Evolutionary conservation across 2,329 filamentous ascomycete genomes (phyloP).

Genomic region (Colletotrichum cordylinicola): DNA sequence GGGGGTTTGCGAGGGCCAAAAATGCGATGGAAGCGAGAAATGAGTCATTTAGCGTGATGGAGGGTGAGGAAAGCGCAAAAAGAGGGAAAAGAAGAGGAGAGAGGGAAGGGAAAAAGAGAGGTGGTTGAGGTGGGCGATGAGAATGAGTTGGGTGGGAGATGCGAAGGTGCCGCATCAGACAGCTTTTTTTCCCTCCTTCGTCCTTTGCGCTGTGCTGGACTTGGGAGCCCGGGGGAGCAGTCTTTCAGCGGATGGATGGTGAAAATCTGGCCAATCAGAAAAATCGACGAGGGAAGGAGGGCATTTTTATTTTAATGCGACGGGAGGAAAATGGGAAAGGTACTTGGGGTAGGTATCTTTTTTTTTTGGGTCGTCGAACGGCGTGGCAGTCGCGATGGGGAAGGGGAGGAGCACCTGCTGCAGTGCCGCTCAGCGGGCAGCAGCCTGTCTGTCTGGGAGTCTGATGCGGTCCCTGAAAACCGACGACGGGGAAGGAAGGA

Average conservation of each 20-base stretch:
- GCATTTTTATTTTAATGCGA: slow-evolving; percentile 9
- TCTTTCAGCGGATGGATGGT: not conserved
- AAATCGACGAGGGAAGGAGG: slow-evolving; percentile 1
- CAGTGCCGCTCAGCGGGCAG: not conserved
- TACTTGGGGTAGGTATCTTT: slow-evolving; percentile 19
- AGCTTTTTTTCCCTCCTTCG: not conserved
- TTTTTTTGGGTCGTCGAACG: not conserved
- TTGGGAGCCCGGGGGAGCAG: not conserved
- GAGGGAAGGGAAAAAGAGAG: slow-evolving; percentile 10
- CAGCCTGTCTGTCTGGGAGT: not conserved
- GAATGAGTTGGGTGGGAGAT: slow-evolving; percentile 21
- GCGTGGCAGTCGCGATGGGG: slow-evolving; percentile 1
- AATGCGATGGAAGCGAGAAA: not conserved
- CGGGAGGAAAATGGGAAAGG: slow-evolving; percentile 1
- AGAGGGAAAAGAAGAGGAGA: slow-evolving; percentile 2
- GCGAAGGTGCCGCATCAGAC: slow-evolving; percentile 19
- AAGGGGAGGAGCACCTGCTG: not conserved
- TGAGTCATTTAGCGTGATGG: slow-evolving; percentile 18
- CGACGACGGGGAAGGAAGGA: not conserved
- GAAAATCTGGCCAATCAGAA: slow-evolving; percentile 20
- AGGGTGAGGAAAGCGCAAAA: slow-evolving; percentile 8
- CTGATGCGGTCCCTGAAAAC: not conserved
- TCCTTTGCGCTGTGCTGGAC: not conserved
- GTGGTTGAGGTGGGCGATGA: slow-evolving; percentile 25
- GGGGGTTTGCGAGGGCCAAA: not conserved